phyloP scores from a whole-genome alignment of 352 stramenopile genomes.

The Peronosclerospora sorghi region DNA sequence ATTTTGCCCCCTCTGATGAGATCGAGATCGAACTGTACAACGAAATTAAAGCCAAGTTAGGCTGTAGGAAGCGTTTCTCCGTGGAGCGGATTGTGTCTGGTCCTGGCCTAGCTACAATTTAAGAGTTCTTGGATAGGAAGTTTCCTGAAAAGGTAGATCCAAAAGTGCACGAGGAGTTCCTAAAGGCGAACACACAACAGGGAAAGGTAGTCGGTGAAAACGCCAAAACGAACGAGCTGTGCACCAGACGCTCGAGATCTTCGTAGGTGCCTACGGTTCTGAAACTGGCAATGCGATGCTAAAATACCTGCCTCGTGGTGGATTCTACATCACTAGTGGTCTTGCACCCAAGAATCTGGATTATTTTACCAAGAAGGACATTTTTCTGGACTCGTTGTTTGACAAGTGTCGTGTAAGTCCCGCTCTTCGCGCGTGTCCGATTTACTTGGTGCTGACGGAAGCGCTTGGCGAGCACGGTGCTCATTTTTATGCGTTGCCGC shows the following conservation, averaged over 20 bases:
- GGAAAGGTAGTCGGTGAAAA: slow-evolving; percentile 79
- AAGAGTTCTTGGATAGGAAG: slow-evolving; percentile 90
- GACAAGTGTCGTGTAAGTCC: slow-evolving; percentile 82
- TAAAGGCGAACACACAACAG: slow-evolving; percentile 42
- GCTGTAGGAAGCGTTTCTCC: slow-evolving; percentile 78
- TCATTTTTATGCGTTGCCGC: slow-evolving; percentile 77
- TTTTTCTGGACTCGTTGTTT: slow-evolving; percentile 68
- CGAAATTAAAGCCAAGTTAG: slow-evolving; percentile 63
- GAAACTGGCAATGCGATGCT: slow-evolving; percentile 90
- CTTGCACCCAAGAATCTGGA: slow-evolving; percentile 94
- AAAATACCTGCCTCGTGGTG: slow-evolving; percentile 92
- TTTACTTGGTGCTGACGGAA: slow-evolving; percentile 87
- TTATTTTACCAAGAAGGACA: slow-evolving; percentile 74
- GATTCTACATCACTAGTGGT: slow-evolving; percentile 93
- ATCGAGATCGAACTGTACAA: slow-evolving; percentile 82
- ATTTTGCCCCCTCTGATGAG: slow-evolving; percentile 86
- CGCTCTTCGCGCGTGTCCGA: slow-evolving; percentile 53
- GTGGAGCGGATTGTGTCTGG: slow-evolving; percentile 93
- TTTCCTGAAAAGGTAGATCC: slow-evolving; percentile 77
- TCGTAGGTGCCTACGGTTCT: slow-evolving; percentile 89
- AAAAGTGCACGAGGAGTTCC: slow-evolving; percentile 58
- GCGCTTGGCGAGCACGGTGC: slow-evolving; percentile 80
- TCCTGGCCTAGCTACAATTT: slow-evolving; percentile 90
- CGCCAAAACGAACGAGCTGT: slow-evolving; percentile 73
- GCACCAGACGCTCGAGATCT: slow-evolving; percentile 87